These are phyloP conservation scores for Xylariaceae sp. DNA, from an alignment of 2,329 filamentous ascomycete species.

Conservation along the genomic window DNA sequence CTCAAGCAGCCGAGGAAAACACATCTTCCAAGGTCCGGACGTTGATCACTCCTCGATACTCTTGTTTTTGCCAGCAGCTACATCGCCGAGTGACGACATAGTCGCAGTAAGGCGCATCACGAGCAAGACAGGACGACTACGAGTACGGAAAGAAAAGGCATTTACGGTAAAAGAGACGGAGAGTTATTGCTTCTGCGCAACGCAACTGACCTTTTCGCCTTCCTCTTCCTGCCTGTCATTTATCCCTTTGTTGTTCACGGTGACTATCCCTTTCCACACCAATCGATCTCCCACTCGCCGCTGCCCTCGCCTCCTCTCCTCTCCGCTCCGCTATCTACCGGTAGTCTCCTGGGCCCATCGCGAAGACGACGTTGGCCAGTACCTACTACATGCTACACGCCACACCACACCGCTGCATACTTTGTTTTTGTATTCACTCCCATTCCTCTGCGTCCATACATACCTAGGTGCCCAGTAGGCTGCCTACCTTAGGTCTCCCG, in stretches of 20 bases:
- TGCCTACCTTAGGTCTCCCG: too few relatives aligned
- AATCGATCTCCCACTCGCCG: not conserved
- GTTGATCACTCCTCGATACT: not conserved
- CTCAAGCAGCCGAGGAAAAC: not conserved
- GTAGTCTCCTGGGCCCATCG: slow-evolving; percentile 2
- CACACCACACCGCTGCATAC: not conserved
- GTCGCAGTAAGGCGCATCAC: slow-evolving; percentile 1
- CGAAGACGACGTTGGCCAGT: not conserved
- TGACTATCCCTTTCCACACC: slow-evolving; percentile 2
- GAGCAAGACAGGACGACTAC: not conserved
- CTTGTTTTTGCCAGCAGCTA: slow-evolving; percentile 4
- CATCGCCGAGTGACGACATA: slow-evolving; percentile 20
- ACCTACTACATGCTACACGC: not conserved
- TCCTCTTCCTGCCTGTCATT: slow-evolving; percentile 2
- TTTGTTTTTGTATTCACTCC: not conserved
- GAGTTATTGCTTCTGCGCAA: not conserved
- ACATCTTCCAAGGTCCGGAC: not conserved
- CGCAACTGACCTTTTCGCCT: not conserved
- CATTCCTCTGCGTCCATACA: not conserved
- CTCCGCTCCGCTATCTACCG: not conserved
- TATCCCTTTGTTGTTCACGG: slow-evolving; percentile 11
- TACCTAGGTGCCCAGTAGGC: not conserved
- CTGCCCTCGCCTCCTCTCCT: not conserved
- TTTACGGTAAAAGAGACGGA: not conserved
- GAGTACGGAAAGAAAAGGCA: slow-evolving; percentile 2